These are phyloP conservation scores for Sarocladium kiliense DNA, from an alignment of 2,329 filamentous ascomycete species.

Conservation along the genomic window DNA sequence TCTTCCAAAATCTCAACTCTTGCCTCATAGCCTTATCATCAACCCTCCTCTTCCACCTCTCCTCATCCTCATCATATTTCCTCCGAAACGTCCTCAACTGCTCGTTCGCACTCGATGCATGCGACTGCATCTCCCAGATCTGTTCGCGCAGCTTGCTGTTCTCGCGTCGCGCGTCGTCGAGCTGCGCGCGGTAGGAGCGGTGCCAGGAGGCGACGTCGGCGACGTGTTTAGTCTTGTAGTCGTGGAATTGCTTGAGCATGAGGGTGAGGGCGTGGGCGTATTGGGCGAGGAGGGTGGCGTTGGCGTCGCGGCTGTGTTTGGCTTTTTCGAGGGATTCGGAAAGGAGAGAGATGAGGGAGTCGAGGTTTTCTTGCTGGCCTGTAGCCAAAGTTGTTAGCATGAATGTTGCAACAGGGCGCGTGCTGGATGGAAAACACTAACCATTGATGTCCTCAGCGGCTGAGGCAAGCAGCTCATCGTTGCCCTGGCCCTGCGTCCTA, in stretches of 20 bases:
- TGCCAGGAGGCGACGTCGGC: conserved; percentile 60
- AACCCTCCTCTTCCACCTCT: conserved; percentile 47
- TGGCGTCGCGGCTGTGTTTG: conserved; percentile 55
- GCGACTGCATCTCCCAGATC: conserved; percentile 62
- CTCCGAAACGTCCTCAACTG: conserved; percentile 51
- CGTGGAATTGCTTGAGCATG: conserved; percentile 60
- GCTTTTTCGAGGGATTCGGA: conserved; percentile 58
- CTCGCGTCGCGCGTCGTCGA: conserved; percentile 60
- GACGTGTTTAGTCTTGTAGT: conserved; percentile 60
- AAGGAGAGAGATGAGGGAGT: conserved; percentile 55
- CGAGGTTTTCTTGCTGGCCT: conserved; percentile 57
- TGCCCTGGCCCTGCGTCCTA: conserved; percentile 44
- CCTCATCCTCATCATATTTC: conserved; percentile 50
- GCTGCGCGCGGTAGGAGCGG: conserved; percentile 59
- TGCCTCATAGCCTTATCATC: conserved; percentile 48
- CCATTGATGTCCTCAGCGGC: conserved; percentile 53
- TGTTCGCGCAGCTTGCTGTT: conserved; percentile 59
- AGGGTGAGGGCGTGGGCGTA: conserved; percentile 52
- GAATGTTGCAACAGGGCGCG: neutral
- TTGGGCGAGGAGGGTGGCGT: conserved; percentile 51
- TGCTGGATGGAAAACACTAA: conserved; percentile 22
- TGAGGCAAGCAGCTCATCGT: conserved; percentile 52
- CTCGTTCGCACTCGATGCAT: conserved; percentile 54
- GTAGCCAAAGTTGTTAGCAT: too few species aligned
- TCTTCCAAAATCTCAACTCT: conserved; percentile 61